These are phyloP conservation scores for Geosmithia putterillii DNA, from an alignment of 2,329 filamentous ascomycete species.

Conservation along the genomic window DNA sequence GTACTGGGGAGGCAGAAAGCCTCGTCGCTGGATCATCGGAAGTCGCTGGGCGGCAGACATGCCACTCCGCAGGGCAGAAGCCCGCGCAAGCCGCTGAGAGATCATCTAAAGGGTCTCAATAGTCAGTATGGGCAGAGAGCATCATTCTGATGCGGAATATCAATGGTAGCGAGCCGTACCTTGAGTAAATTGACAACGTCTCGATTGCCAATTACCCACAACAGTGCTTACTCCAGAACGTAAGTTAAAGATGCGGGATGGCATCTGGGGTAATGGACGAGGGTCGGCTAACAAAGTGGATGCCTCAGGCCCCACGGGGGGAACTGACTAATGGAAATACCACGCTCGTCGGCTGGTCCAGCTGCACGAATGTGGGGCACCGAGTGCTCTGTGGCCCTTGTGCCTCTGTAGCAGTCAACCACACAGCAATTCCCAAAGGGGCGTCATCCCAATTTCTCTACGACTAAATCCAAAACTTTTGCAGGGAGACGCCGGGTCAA, in stretches of 20 bases:
- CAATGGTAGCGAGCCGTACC: conserved; percentile 9
- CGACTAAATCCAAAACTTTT: conserved; percentile 25
- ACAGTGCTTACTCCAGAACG: background rate
- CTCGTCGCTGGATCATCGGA: conserved; percentile 43
- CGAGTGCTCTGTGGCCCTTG: background rate
- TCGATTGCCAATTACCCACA: conserved; percentile 22
- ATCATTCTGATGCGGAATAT: conserved; percentile 3
- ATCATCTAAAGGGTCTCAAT: conserved; percentile 38
- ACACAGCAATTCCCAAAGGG: background rate
- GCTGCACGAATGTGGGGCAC: background rate
- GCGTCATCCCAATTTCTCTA: conserved; percentile 8
- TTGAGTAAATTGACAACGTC: conserved; percentile 16
- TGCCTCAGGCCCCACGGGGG: conserved; percentile 3
- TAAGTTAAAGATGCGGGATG: background rate
- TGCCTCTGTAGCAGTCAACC: too few species aligned
- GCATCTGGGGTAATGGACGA: too few species aligned
- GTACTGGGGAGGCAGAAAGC: conserved; percentile 38
- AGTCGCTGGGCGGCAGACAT: conserved; percentile 34
- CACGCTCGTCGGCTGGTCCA: background rate
- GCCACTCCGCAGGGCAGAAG: conserved; percentile 27
- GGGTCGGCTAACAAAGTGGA: background rate
- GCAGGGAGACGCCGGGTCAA: conserved; percentile 34
- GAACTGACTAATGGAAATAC: background rate
- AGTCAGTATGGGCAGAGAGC: background rate
- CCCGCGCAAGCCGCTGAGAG: conserved; percentile 44